These are phyloP conservation scores for Cryptococcus sp. DNA, from an alignment of 1,284 basidiomycete genomes.

Conservation along the genomic window DNA sequence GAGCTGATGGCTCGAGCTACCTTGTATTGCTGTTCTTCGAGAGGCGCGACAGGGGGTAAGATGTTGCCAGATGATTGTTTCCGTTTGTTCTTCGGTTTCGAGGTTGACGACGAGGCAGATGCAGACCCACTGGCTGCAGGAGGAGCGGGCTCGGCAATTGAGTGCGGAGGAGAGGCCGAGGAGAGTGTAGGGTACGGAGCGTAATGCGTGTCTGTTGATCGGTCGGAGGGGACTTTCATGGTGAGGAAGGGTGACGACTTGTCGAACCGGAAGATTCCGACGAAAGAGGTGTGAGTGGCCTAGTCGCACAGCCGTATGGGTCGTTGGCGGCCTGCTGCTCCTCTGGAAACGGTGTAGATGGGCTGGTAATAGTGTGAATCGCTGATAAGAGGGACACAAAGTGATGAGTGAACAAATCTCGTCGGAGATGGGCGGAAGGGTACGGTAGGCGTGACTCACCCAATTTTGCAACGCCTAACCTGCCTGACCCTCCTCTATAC, in stretches of 20 bases:
- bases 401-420: too few species aligned
- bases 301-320: too few species aligned
- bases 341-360: too few species aligned
- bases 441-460: too few species aligned
- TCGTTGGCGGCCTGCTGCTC: too few species aligned
- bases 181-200: constrained; percentile 27
- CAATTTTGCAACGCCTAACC: too few species aligned
- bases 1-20: constrained; percentile 47
- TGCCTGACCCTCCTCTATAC: too few species aligned
- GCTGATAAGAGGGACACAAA: too few species aligned
- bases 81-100: background rate
- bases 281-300: too few species aligned
- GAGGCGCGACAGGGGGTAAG: background rate
- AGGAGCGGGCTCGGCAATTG: constrained; percentile 3
- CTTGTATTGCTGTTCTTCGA: constrained; percentile 31
- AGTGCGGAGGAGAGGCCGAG: constrained; percentile 9
- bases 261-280: too few species aligned
- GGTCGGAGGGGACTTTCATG: constrained; percentile 28
- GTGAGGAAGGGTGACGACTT: background rate
- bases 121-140: background rate
- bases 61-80: background rate
- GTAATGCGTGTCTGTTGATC: constrained; percentile 20
- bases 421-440: too few species aligned
- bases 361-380: too few species aligned
- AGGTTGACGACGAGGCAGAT: background rate